phyloP scores from a whole-genome alignment of 306 rosid species.

The Cyclanthera cordifolia region DNA sequence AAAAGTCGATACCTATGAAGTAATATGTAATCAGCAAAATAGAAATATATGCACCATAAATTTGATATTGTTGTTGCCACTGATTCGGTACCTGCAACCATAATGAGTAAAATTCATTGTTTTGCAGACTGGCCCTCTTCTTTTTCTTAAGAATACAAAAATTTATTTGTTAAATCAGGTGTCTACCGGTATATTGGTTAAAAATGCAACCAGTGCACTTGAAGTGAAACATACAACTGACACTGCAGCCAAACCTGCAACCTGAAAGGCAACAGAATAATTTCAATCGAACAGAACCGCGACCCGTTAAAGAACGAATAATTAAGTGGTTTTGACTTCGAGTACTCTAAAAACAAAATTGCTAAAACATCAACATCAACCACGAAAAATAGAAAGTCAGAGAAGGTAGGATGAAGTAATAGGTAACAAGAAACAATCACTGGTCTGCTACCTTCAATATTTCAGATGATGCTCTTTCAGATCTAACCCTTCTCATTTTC shows the following conservation, averaged over 20 bases:
- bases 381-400: not conserved
- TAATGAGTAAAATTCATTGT: conserved; percentile 1
- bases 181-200: conserved; percentile 75
- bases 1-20: conserved; percentile 44
- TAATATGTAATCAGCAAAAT: conserved; percentile 60
- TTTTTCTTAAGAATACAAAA: conserved; percentile 2
- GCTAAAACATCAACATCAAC: not conserved
- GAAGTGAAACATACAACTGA: conserved; percentile 75
- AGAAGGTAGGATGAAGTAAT: not conserved
- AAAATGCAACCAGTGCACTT: conserved; percentile 60
- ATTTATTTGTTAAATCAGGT: conserved; percentile 13
- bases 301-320: not conserved
- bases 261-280: conserved; percentile 32
- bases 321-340: not conserved
- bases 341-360: not conserved
- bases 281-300: not conserved
- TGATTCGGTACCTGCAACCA: conserved; percentile 61
- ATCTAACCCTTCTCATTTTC: conserved; percentile 83
- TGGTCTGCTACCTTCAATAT: conserved; percentile 54
- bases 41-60: conserved; percentile 35
- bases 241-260: conserved; percentile 74
- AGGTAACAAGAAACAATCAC: not conserved
- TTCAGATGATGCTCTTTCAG: conserved; percentile 80
- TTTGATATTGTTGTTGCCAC: conserved; percentile 32
- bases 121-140: no score